A percentile compares a stretch with the other conserved stretches of the same genome.
Conservation (phyloP, 2,329 filamentous ascomycete species). For the Dothideomycetidae sp. region DNA sequence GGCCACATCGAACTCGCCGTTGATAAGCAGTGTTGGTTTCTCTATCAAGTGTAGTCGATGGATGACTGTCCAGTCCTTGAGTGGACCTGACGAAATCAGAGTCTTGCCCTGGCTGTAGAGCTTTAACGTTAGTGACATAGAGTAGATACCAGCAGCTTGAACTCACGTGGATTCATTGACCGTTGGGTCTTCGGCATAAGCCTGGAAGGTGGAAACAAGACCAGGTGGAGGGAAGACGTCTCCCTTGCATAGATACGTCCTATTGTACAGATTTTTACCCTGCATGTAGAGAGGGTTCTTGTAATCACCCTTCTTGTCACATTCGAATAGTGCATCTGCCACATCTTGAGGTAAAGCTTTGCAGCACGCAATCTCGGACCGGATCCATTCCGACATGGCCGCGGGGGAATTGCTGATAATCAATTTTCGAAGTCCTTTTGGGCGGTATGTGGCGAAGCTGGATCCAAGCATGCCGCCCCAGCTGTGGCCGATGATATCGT, state of each 20-base stretch:
- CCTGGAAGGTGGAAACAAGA: constrained; percentile 10
- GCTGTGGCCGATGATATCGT: constrained; percentile 36
- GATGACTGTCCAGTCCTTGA: constrained; percentile 27
- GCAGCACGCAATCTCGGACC: constrained; percentile 16
- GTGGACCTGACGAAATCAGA: constrained; percentile 19
- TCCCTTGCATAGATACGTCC: constrained; percentile 11
- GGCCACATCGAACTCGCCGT: constrained; percentile 29
- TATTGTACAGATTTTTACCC: constrained; percentile 11
- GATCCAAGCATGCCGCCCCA: constrained; percentile 41
- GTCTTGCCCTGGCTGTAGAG: neutral
- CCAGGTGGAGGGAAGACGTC: constrained; percentile 11
- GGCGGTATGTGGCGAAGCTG: constrained; percentile 27
- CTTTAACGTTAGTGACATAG: neutral
- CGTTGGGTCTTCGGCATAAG: constrained; percentile 15
- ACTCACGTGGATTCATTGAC: constrained; percentile 15
- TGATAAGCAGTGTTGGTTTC: constrained; percentile 29
- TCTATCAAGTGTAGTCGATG: constrained; percentile 25
- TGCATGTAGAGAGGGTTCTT: constrained; percentile 12
- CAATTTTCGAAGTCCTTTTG: constrained; percentile 26
- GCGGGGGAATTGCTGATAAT: constrained; percentile 22
- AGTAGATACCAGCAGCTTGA: neutral
- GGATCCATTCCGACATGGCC: constrained; percentile 19
- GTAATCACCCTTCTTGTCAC: constrained; percentile 16
- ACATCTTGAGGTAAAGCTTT: constrained; percentile 19
- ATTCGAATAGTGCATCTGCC: constrained; percentile 18